Evolutionary conservation across 2,329 filamentous ascomycete species (phyloP), one percentile per base, ranked within the genome.

Genomic region (Ascochyta fabae): DNA sequence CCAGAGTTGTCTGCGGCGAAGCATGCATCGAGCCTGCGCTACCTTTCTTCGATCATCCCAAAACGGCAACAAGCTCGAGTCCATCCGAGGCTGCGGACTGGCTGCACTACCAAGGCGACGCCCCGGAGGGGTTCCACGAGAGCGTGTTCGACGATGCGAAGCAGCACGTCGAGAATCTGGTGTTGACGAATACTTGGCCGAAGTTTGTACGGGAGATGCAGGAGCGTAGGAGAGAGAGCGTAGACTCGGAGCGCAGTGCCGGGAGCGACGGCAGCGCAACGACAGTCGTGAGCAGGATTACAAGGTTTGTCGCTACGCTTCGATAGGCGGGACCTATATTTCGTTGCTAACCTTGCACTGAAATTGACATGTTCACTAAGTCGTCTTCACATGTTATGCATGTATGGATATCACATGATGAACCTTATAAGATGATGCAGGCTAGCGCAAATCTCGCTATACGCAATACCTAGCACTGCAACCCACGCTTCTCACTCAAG

Each of bases 181-280:
- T 64, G 23, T 23, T 64, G 49, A 53, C 41, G 4, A 64, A 64
- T 15, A 62, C 59, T 36, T 64, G 59, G 61, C 61, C 61, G 4
- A 62, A 60, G 52, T 64, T 64, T 38, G 61, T 64, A 15, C 22
- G 36, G 6, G 49, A 55, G 48, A 58, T 60, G 48, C 48, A 46
- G 35, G 35, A 36, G 39, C 27, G 31, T 19, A 50, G 44, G 31
- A 7, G 46, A 19, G 24, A 26, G 23, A 58, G 53, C 44, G 19
- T 56, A 6, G 54, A 53, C n/a, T 53, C 49, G 13, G 49, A 48
- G 22, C 43, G 53, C n/a, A 57, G 53, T 31, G 53, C 35, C 2
- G 33, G 15, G 23, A 53, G 36, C 7, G 46, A 40, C 1, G 40
- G 19, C 6, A 58, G 50, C 41, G 43, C 34, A 3, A 40, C 7